Base-by-base conservation (phyloP, 768 basidiomycete genomes). In the Chalciporus sphaerocephalus region DNA sequence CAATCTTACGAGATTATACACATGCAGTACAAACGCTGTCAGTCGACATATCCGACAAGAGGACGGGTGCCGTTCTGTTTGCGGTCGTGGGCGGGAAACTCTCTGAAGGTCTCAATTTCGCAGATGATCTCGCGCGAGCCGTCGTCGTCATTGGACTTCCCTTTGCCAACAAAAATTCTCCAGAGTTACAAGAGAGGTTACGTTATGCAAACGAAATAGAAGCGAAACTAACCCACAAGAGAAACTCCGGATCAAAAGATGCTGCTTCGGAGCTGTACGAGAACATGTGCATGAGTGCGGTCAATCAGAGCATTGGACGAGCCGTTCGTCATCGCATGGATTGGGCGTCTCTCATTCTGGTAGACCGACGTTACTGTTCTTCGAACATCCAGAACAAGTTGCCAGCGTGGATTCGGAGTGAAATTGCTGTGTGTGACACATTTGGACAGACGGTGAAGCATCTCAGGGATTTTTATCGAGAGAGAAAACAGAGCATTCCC, bases 51-150 rank as follows among this genome's bases (percentile, higher is more conserved):
- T 52, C 61, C 25, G 48, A 55, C 60, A 62, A 65, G 67, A 51
- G 59, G 58, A 65, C 65, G 1, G 92, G 92, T 13, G 90, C 91
- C 3, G 63, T 99, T 30, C 70, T 99, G 5, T 85, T 98, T 44
- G 95, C 96, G 2, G 96, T 98, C 9, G 85, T 98, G 21, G 94
- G 94, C 15, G 95, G 93, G 21, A 98, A 97, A 61, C 76, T 99
- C n/a, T 94, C 92, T 0, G 96, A 99, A 67, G 95, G 94, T 7
- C 63, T 84, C 30, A 84, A 85, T 55, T 86, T 86, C 57, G 76
- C 82, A 16, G 87, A 92, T 60, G 76, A 83, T 38, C 79, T 91
- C 13, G 92, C 93, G 2, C 84, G 93, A 23, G 86, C 83, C 10
- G 90, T 96, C 18, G 72, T 93, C 23, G 78, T 94, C 47, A 74